Conservation (phyloP, 306 rosid genomes). For the Cucurbita pepo region DNA sequence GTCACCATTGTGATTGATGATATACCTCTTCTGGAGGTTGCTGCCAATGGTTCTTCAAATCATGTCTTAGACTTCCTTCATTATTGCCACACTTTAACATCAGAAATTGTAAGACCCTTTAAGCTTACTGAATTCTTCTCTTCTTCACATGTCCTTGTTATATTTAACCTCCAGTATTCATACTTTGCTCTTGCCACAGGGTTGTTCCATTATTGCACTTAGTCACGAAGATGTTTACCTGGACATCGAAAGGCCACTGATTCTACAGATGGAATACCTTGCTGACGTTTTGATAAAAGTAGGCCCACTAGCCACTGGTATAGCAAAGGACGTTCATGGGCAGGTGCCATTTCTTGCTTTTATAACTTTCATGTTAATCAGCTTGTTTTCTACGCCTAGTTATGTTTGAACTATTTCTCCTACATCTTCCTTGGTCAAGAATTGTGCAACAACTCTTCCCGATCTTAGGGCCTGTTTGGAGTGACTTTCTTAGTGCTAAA, state of each 20-base stretch:
- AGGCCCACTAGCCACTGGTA: constrained; percentile 85
- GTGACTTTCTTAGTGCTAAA: too few relatives aligned
- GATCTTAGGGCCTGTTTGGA: too few relatives aligned
- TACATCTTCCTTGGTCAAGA: not conserved
- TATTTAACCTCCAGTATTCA: not conserved
- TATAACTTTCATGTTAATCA: not conserved
- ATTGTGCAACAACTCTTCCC: not conserved
- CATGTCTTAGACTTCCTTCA: constrained; percentile 74
- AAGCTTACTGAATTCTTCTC: not conserved
- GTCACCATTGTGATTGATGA: constrained; percentile 66
- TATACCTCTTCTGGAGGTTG: constrained; percentile 65
- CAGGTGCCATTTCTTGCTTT: constrained; percentile 40
- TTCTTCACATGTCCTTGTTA: constrained; percentile 1
- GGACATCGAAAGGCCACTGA: constrained; percentile 43
- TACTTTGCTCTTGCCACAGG: constrained; percentile 23
- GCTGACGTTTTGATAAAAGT: constrained; percentile 65
- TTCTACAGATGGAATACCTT: constrained; percentile 65
- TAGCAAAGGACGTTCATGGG: constrained; percentile 94
- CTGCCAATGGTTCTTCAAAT: constrained; percentile 60
- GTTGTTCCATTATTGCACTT: constrained; percentile 58
- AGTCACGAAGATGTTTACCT: constrained; percentile 61
- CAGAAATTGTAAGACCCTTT: constrained; percentile 47
- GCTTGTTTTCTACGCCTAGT: not conserved
- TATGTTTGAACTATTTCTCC: not conserved
- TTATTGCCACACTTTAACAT: constrained; percentile 64